Percentiles rank a stretch among this genome's conserved stretches.
Conservation (phyloP, 306 rosid genomes). For the Rubus idaeus region DNA sequence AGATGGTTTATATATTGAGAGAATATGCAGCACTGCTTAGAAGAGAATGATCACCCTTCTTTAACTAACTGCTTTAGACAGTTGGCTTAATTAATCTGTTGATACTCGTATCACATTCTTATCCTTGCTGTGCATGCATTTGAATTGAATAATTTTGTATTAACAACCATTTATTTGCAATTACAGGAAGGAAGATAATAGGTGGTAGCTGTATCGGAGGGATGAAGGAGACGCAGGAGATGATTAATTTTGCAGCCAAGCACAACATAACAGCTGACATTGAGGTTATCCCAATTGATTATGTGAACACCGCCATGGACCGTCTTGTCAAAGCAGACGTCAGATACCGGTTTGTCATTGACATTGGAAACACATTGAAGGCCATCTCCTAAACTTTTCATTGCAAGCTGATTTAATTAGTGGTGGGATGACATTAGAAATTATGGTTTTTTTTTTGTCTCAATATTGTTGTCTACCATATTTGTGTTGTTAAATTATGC, state of each 20-base stretch:
- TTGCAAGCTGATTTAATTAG: neutral
- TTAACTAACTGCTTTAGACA: neutral
- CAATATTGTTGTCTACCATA: neutral
- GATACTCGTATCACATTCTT: neutral
- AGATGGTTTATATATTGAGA: too few relatives aligned
- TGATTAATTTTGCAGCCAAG: slow-evolving; percentile 57
- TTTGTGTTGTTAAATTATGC: neutral
- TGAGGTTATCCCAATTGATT: slow-evolving; percentile 44
- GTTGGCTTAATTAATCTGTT: too few relatives aligned
- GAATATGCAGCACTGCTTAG: too few relatives aligned
- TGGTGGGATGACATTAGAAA: neutral
- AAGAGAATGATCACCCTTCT: too few relatives aligned
- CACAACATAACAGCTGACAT: slow-evolving; percentile 48
- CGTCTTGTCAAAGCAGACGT: slow-evolving; percentile 48
- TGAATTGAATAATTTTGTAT: neutral
- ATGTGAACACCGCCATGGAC: slow-evolving; percentile 53
- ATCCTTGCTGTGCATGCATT: neutral
- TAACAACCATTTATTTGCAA: neutral
- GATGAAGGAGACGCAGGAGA: slow-evolving; percentile 38
- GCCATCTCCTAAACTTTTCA: neutral
- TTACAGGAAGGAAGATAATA: slow-evolving; percentile 40
- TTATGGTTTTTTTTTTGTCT: slow-evolving; percentile 18
- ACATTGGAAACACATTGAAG: slow-evolving; percentile 30
- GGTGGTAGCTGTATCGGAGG: slow-evolving; percentile 41
- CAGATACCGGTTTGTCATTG: slow-evolving; percentile 52